These are phyloP conservation scores for Blakeslea trispora DNA, from an alignment of 371 early-diverging fungal species.

Conservation along the genomic window DNA sequence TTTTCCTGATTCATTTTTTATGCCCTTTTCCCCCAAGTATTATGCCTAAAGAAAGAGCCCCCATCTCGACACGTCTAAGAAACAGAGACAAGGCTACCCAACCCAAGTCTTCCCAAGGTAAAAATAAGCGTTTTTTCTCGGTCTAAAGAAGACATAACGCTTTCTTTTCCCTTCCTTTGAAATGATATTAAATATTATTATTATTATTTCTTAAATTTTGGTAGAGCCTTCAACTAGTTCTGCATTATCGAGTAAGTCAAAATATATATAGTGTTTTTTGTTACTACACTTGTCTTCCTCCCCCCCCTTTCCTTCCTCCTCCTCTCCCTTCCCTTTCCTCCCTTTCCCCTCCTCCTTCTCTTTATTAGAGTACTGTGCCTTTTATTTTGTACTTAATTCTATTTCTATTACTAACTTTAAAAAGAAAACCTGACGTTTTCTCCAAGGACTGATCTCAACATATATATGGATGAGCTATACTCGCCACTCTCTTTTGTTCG, in stretches of 20 bases:
- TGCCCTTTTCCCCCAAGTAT: neutral
- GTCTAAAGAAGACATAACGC: neutral
- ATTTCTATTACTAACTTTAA: neutral
- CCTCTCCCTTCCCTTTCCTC: too few relatives aligned
- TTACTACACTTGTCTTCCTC: too few relatives aligned
- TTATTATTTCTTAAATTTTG: neutral
- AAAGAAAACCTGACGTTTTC: slow-evolving; percentile 10
- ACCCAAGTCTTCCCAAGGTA: neutral
- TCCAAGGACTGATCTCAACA: slow-evolving; percentile 16
- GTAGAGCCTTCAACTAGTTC: neutral
- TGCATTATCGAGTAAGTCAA: neutral
- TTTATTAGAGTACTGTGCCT: too few relatives aligned
- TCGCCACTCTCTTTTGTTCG: slow-evolving; percentile 17
- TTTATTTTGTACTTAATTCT: neutral
- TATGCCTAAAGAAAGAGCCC: slow-evolving; percentile 20
- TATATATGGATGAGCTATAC: slow-evolving; percentile 25
- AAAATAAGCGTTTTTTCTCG: neutral
- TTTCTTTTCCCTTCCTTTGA: neutral
- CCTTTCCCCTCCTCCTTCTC: too few relatives aligned
- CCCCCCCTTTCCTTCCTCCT: too few relatives aligned
- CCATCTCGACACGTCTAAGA: slow-evolving; percentile 19
- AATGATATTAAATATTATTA: neutral
- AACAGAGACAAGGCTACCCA: slow-evolving; percentile 5
- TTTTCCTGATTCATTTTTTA: slow-evolving; percentile 2
- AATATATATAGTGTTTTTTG: too few relatives aligned